Evolutionary conservation across 2,329 filamentous ascomycete genomes (phyloP), one percentile per base, ranked within the genome.

Genomic region (Aureobasidium namibiae): DNA sequence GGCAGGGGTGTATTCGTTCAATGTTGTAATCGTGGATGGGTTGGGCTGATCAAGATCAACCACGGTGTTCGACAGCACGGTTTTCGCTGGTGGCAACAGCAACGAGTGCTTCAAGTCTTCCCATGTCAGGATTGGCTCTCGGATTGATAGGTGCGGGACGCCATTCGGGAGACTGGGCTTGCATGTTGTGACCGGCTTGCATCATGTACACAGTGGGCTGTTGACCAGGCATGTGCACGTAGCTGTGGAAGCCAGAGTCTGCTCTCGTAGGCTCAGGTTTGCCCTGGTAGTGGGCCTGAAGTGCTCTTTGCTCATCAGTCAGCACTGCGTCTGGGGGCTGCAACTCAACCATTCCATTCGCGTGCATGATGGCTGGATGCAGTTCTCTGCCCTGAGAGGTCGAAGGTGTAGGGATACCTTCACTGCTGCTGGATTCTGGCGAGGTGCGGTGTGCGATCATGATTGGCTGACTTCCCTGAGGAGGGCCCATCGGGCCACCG

Each of bases 21-120:
- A 5, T 18, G 21, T 26, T 18, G 9, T 33, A 4, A 9, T 46
- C 6, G 44, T 46, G 16, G 16, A 8, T n/a, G n/a, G n/a, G n/a
- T n/a, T n/a, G n/a, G 23, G 23, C 2, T 23, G 23, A 21, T 39
- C 23, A 8, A 11, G 11, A 41, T 60, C 36, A 60, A 9, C 48
- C 21, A 13, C 50, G 49, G 49, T 57, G 46, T 24, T 50, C 48
- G 53, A 60, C 38, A 24, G 60, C 58, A 18, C 49, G 50, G 38
- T 73, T 78, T 67, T 84, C 82, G 62, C 79, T 80, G 2, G 83
- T 85, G 4, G 84, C 83, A 42, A 85, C 83, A 5, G 83, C 83
- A n/a, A 86, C 83, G 9, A 87, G 76, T 24, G 83, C 82, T 62
- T 86, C 81, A 5, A 87, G 70, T 39, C 82, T 75, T 50, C 77